Evolutionary conservation across 1,139 yeast genomes (phyloP), one percentile per base, ranked within the genome.

Genomic region (Lodderomyces jiufengensis): DNA sequence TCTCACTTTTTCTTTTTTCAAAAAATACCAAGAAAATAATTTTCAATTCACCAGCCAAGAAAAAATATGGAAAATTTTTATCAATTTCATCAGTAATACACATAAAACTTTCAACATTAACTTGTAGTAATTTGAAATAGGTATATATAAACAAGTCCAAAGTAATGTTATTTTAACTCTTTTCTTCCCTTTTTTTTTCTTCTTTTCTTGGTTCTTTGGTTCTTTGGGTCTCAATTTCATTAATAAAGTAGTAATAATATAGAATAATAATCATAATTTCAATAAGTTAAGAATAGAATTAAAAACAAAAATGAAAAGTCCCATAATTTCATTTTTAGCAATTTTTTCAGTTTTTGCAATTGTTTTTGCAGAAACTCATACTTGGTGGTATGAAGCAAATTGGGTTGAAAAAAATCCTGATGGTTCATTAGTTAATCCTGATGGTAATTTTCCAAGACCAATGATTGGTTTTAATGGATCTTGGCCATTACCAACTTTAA

Each of bases 401-500:
- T 79, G 80, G 65, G 73, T 77, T 11, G 51, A 54, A 24, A 80
- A 76, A 15, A 78, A 77, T 47, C 87, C 88, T n/a, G 90, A 82
- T 54, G 84, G 84, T 11, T 54, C 59, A 18, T 52, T 50, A 18
- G 7, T 18, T 18, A 18, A 18, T 18, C 87, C 88, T n/a, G 90
- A 82, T 54, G 84, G 84, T 11, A 54, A 59, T 18, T 52, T 51
- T 34, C 66, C 59, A 37, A 66, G 78, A 49, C 54, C 60, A 27
- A 77, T 81, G 50, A 75, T 84, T 45, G 86, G 86, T 1, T 75
- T 80, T 51, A 81, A 84, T 52, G 79, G 77, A 29, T 55, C 75
- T 29, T 83, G 88, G 87, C 94, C 94, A 7, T 64, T 80, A 36
- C 94, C 94, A 5, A 73, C 72, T 24, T 73, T 84, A 25, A 73